Evolutionary conservation across 2,329 filamentous ascomycete species (phyloP), one percentile per base, ranked within the genome.

Genomic region (Aspergillus sp.): DNA sequence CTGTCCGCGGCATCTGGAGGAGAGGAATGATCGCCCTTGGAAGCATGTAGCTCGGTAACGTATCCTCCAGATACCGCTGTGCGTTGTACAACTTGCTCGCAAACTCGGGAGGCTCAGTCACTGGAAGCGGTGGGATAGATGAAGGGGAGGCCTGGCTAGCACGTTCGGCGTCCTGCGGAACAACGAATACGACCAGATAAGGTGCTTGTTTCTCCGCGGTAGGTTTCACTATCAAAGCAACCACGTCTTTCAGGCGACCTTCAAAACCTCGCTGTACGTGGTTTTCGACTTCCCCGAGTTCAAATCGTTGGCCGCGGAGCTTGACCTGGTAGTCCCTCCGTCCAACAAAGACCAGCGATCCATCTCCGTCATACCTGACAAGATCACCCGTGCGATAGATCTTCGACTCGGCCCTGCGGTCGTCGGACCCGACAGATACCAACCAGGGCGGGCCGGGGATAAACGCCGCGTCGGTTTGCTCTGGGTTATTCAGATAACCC

Each of bases 301-400:
- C 57, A 20, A 59, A 34, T 1, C 57, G 52, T 13, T 59, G 85
- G n/a, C 88, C 88, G 4, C 78, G 74, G 7, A 88, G 66, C 66
- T 89, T 88, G 55, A 86, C 81, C 64, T 85, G 85, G 41, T 79
- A 78, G 58, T 88, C 85, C 59, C 83, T 85, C 42, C 86, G 78
- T 3, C 84, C 83, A 20, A 85, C 59, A 49, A 67, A 68, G 34
- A 66, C 58, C 5, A 71, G 50, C 3, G 66, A 68, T 0, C 71
- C 71, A 54, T 74, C 64, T 1, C 64, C 47, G 42, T 65, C 66
- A 48, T 70, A 70, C 23, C 62, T 59, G 38, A 62, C 66, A 4
- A 70, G 61, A 53, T 70, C 68, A 4, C 67, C 68, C 17, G 66
- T 70, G 34, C 62, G 58, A 54, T 70, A 69, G 14, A 50, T 7